Conservation (phyloP, 306 rosid species). For the Quercus glauca region DNA sequence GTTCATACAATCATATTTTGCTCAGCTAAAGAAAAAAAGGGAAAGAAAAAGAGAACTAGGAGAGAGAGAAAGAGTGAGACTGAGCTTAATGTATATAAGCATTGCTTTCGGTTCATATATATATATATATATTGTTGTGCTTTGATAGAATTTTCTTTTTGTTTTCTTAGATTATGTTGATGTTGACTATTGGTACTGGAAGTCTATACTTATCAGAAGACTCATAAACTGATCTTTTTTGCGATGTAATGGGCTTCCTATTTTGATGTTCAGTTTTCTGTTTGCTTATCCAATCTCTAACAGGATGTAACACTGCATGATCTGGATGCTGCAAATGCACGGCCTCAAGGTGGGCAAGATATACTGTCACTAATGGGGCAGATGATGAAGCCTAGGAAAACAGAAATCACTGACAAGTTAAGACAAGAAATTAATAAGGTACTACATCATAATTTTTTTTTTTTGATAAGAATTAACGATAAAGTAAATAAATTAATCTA, state of each 20-base stretch:
- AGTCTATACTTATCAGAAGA: not conserved
- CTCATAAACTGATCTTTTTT: not conserved
- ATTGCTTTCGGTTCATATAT: not conserved
- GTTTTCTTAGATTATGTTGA: not conserved
- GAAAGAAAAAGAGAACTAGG: not conserved
- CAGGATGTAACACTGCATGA: slow-evolving; percentile 95
- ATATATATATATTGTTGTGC: not conserved
- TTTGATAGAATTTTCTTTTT: not conserved
- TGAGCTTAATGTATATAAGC: not conserved
- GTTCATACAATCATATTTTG: not conserved
- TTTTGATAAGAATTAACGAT: too few relatives aligned
- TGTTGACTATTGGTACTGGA: slow-evolving; percentile 2
- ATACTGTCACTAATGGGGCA: slow-evolving; percentile 96
- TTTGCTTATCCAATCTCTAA: not conserved
- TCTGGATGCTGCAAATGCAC: slow-evolving; percentile 86
- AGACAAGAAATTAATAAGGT: slow-evolving; percentile 93
- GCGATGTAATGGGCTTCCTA: slow-evolving; percentile 10
- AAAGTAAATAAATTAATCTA: too few relatives aligned
- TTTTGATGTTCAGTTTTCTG: slow-evolving; percentile 10
- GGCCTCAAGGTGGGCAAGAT: slow-evolving; percentile 99
- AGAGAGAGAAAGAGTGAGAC: not conserved
- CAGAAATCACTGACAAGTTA: slow-evolving; percentile 92
- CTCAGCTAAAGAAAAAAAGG: not conserved
- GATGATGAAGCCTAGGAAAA: slow-evolving; percentile 99
- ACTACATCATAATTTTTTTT: not conserved